Evolutionary conservation across 768 basidiomycete species (phyloP).

Genomic region (Macrolepiota albuminosa): DNA sequence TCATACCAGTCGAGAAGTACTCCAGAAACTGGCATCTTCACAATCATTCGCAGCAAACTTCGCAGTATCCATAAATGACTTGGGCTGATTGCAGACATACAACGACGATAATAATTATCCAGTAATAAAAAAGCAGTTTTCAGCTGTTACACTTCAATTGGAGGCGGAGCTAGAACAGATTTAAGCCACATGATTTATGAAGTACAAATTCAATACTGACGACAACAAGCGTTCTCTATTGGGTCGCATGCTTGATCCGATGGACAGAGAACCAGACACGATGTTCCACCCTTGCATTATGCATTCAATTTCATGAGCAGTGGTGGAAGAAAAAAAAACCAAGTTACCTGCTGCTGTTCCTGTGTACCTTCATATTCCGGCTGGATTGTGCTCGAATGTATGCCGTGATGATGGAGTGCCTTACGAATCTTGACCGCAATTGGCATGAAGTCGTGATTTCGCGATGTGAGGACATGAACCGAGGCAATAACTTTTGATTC

Average conservation of each 20-base stretch:
- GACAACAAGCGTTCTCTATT: conserved; percentile 72
- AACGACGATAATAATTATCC: conserved; percentile 10
- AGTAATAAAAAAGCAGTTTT: conserved; percentile 7
- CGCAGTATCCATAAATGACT: conserved; percentile 54
- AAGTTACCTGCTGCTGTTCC: conserved; percentile 42
- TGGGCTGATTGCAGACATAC: conserved; percentile 19
- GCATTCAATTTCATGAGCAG: conserved; percentile 4
- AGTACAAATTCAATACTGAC: conserved; percentile 39
- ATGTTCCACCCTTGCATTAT: conserved; percentile 34
- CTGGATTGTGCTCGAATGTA: conserved; percentile 93
- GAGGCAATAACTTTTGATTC: conserved; percentile 94
- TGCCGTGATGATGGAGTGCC: conserved; percentile 83
- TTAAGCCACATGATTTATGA: conserved; percentile 1
- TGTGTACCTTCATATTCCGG: conserved; percentile 70
- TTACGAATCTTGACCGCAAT: conserved; percentile 81
- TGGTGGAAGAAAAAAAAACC: neutral
- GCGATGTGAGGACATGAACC: conserved; percentile 86
- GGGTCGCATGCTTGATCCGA: conserved; percentile 64
- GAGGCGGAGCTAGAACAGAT: conserved; percentile 38
- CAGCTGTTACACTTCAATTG: conserved; percentile 29
- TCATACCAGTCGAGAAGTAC: conserved; percentile 45
- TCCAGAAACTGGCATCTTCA: conserved; percentile 57
- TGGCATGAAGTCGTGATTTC: conserved; percentile 86
- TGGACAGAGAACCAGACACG: conserved; percentile 72
- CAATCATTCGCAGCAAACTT: conserved; percentile 71